Base-by-base conservation (phyloP, 2,329 filamentous ascomycete genomes). In the Sclerotinia nivalis region DNA sequence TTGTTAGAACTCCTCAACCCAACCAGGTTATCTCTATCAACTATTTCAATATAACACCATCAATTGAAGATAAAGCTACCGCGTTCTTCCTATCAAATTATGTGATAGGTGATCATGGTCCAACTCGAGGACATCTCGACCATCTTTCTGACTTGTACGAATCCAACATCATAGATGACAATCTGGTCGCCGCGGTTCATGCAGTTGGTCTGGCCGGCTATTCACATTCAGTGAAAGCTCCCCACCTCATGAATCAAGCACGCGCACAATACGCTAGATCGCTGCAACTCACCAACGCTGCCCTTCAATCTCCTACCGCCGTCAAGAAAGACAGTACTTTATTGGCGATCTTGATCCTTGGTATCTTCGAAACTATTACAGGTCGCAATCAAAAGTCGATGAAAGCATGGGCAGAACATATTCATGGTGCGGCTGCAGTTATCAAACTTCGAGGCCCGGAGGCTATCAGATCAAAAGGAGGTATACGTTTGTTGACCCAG, bases 161-260 rank as follows among this genome's bases (percentile, higher is more conserved):
- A 56, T 45, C 60, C 13, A 65, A 74, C 15, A 47, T 64, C 8
- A 71, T 81, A 18, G 85, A 86, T 73, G 80, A 82, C 15, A 82
- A 85, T 31, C 80, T 85, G 34, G 82, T 84, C 25, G 66, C 72
- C 1, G 84, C 84, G 73, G 85, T 87, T 80, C 83, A 82, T 18
- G 85, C 86, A 7, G 85, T 87, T 9, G 86, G 86, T 20, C 79
- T 88, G 9, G 82, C 84, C 45, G 84, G 84, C 10, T 79, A 86
- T 61, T 83, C 85, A 13, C 82, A 85, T 73, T 77, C 69, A 0
- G 66, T 69, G 5, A 72, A 74, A 58, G 72, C 75, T 25, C 75
- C 78, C 7, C 78, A 82, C 25, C 80, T 84, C 7, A 81, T 85
- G 77, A 80, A 80, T 10, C 81, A 81, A 67, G 85, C 86, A 6